Percentiles rank a stretch among this genome's conserved stretches.
Evolutionary conservation across 1,284 basidiomycete genomes (phyloP).

Genomic region (Papiliotrema fonsecae): DNA sequence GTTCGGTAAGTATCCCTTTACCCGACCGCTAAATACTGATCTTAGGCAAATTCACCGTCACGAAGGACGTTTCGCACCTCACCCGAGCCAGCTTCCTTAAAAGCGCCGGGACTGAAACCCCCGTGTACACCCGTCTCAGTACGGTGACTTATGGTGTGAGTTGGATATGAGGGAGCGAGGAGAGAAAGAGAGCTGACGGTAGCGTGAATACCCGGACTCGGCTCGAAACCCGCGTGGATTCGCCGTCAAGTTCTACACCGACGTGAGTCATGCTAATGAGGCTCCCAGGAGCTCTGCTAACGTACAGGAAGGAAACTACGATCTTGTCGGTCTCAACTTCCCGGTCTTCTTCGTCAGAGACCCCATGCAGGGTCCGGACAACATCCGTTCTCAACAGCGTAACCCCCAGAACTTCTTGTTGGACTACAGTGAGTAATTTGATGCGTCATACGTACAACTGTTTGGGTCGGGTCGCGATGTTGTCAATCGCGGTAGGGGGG

Average conservation of each 20-base stretch:
- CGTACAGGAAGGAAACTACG: slow-evolving; percentile 11
- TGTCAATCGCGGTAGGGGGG: too few relatives aligned
- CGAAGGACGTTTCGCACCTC: slow-evolving; percentile 32
- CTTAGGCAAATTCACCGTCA: slow-evolving; percentile 22
- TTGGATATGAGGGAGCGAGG: not conserved
- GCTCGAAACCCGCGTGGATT: slow-evolving; percentile 34
- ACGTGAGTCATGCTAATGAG: slow-evolving; percentile 8
- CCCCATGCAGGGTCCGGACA: slow-evolving; percentile 36
- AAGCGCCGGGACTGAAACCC: slow-evolving; percentile 30
- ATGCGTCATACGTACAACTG: too few relatives aligned
- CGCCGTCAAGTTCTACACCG: slow-evolving; percentile 40
- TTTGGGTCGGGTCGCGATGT: too few relatives aligned
- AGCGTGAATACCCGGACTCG: slow-evolving; percentile 34
- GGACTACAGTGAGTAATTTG: slow-evolving; percentile 28
- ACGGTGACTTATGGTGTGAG: slow-evolving; percentile 39
- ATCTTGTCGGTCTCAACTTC: slow-evolving; percentile 35
- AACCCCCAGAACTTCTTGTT: slow-evolving; percentile 36
- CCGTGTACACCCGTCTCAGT: slow-evolving; percentile 26
- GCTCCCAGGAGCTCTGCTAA: not conserved
- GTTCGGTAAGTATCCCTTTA: slow-evolving; percentile 19
- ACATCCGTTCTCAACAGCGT: slow-evolving; percentile 42
- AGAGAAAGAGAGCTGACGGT: not conserved
- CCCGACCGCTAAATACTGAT: not conserved
- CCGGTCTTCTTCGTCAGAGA: slow-evolving; percentile 39
- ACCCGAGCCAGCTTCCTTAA: slow-evolving; percentile 35